Evolutionary conservation across 768 basidiomycete species (phyloP), one percentile per base, ranked within the genome.

Genomic region (Boletus pseudopeckii): DNA sequence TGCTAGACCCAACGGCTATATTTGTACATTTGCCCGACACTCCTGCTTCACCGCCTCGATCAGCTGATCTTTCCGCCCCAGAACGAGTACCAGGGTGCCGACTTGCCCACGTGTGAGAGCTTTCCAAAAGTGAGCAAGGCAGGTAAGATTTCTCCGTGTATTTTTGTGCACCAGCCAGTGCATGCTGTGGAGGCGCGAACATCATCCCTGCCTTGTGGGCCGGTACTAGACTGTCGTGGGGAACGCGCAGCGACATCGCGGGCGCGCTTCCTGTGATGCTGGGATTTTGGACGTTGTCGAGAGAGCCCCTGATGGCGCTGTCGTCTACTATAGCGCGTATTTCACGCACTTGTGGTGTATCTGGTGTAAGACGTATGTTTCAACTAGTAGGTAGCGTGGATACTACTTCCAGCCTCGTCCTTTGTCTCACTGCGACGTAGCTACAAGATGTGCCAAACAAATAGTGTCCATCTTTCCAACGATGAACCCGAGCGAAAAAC

Each of bases 181-280:
- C 92, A 94, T 64, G 74, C 79, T 4, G 75, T 76, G 4, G 85
- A 90, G 55, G 91, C 0, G 59, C 72, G 42, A 70, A 72, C 6
- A 57, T 87, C 17, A 65, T 90, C 14, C 77, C 77, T 71, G 77
- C 77, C 20, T 77, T 74, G 1, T 83, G 80, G 41, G 53, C 67
- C 22, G 69, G 62, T 43, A 45, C 50, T 28, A 40, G 48, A 46
- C 56, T 57, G 26, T 46, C 62, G 41, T 50, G 55, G 13, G 50
- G 47, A 50, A 65, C 61, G 36, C 70, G 66, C 7, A 67, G 62
- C 10, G 51, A 75, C 14, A 61, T 74, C 0, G 59, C 74, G 0
- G 73, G 69, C 3, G 71, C 74, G 11, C 37, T 83, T 6, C 84
- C 85, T 10, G 77, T 84, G 5, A 61, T 87, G 13, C 62, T 77